Evolutionary conservation across 208 protist species (phyloP).

Genomic region (Strigomonas galati): DNA sequence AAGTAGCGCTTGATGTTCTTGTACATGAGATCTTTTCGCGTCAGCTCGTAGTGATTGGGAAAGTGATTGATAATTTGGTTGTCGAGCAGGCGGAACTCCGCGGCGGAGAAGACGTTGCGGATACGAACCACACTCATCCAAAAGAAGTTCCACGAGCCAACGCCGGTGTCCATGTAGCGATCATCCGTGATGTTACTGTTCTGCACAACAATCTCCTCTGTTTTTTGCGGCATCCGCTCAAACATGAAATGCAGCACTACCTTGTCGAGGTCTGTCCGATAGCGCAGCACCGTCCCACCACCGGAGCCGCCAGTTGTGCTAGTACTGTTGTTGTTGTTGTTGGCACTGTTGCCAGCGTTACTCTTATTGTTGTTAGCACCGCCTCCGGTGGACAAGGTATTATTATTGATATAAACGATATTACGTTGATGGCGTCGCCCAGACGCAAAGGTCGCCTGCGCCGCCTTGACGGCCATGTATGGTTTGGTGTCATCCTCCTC

Average conservation of each 20-base stretch:
- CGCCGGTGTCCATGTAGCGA: slow-evolving; percentile 33
- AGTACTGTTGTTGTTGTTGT: slow-evolving; percentile 10
- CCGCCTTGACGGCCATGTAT: slow-evolving; percentile 10
- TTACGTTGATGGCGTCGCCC: not conserved
- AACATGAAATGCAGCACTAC: slow-evolving; percentile 84
- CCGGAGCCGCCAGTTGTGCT: slow-evolving; percentile 1
- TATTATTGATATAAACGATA: not conserved
- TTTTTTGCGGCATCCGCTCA: slow-evolving; percentile 33
- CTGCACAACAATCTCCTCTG: slow-evolving; percentile 45
- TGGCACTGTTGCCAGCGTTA: not conserved
- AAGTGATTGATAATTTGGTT: slow-evolving; percentile 96
- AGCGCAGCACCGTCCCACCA: slow-evolving; percentile 49
- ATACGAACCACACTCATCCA: slow-evolving; percentile 85
- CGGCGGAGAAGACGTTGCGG: slow-evolving; percentile 58
- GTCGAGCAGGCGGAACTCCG: slow-evolving; percentile 74
- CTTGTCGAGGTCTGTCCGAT: slow-evolving; percentile 84
- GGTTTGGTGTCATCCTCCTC: not conserved
- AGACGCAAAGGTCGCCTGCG: slow-evolving; percentile 3
- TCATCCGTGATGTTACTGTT: slow-evolving; percentile 34
- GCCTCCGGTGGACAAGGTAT: no score
- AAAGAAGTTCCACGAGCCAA: slow-evolving; percentile 89
- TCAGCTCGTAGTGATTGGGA: slow-evolving; percentile 97
- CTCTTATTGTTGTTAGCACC: no score
- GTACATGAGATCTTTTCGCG: slow-evolving; percentile 97
- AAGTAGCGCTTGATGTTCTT: slow-evolving; percentile 95